These are phyloP conservation scores for Boletus fagicola DNA, from an alignment of 768 basidiomycete genomes.

Conservation along the genomic window DNA sequence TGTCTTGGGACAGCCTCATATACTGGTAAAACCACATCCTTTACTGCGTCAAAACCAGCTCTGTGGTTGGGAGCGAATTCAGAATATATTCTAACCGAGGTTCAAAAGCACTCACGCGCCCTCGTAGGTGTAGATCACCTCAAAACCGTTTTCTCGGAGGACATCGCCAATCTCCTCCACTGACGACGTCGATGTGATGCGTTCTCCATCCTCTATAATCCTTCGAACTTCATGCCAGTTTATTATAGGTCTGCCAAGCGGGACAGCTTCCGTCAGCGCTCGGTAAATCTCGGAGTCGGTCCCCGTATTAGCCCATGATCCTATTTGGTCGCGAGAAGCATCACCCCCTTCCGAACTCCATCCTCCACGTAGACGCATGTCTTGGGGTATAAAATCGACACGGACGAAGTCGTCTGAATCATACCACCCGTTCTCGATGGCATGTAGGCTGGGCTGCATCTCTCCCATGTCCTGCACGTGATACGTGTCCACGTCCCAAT, in stretches of 20 bases:
- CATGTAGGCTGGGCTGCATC: conserved; percentile 25
- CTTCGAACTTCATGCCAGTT: conserved; percentile 25
- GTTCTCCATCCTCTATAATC: conserved; percentile 21
- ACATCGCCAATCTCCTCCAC: conserved; percentile 32
- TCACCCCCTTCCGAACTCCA: conserved; percentile 24
- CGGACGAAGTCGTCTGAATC: conserved; percentile 36
- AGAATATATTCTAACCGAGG: background rate
- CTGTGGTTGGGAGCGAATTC: conserved; percentile 21
- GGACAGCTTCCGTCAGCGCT: conserved; percentile 18
- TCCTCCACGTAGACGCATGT: conserved; percentile 33
- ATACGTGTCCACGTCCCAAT: conserved; percentile 38
- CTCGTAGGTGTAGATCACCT: conserved; percentile 41
- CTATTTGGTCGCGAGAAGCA: conserved; percentile 14
- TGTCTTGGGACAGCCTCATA: conserved; percentile 34
- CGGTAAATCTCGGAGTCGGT: conserved; percentile 16
- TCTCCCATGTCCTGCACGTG: conserved; percentile 24
- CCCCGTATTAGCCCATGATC: conserved; percentile 19
- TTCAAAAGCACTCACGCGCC: conserved; percentile 36
- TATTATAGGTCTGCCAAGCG: conserved; percentile 17
- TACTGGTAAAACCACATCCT: conserved; percentile 38
- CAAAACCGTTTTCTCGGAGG: conserved; percentile 39
- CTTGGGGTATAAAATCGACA: conserved; percentile 36
- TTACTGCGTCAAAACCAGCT: conserved; percentile 37
- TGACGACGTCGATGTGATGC: conserved; percentile 20
- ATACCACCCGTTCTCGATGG: conserved; percentile 40